A percentile compares a stretch with the other conserved stretches of the same genome.
Evolutionary conservation across 2,329 filamentous ascomycete genomes (phyloP).

Genomic region (Dendrostoma leiphaemia): DNA sequence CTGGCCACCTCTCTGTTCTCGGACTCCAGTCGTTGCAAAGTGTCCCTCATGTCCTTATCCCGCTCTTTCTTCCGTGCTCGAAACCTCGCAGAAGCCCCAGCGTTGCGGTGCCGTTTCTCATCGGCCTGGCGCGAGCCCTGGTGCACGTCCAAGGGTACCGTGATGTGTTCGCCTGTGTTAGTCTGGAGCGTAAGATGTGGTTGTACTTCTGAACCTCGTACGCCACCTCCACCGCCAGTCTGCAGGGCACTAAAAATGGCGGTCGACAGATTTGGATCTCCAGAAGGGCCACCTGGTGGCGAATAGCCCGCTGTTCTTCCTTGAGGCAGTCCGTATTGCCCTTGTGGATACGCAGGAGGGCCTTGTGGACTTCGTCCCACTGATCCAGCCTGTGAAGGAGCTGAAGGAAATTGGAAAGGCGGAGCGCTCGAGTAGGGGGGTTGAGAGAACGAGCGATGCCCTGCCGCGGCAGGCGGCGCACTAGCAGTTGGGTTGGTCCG

Average conservation of each 20-base stretch:
- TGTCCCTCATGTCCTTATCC: constrained; percentile 69
- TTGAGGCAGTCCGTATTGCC: constrained; percentile 16
- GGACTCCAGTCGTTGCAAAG: constrained; percentile 67
- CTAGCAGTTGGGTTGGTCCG: constrained; percentile 3
- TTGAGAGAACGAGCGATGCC: constrained; percentile 22
- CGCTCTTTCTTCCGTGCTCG: constrained; percentile 79
- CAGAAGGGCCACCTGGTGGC: constrained; percentile 6
- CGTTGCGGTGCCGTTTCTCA: constrained; percentile 82
- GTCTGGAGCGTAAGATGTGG: constrained; percentile 19
- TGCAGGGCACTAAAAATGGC: constrained; percentile 19
- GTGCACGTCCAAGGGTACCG: constrained; percentile 73
- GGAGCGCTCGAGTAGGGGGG: constrained; percentile 15
- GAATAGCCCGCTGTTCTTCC: constrained; percentile 5
- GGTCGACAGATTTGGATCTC: constrained; percentile 13
- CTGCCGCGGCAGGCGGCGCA: constrained; percentile 9
- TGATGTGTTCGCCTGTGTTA: constrained; percentile 39
- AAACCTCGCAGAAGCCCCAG: constrained; percentile 80
- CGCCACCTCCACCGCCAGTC: constrained; percentile 2
- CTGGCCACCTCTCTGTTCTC: constrained; percentile 64
- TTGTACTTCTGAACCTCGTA: constrained; percentile 16
- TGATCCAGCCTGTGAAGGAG: constrained; percentile 1
- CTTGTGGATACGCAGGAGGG: constrained; percentile 14
- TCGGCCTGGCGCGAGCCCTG: constrained; percentile 80
- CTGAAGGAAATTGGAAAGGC: constrained; percentile 5
- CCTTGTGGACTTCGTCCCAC: constrained; percentile 12